A percentile compares a stretch with the other conserved stretches of the same genome.
Evolutionary conservation across 2,329 filamentous ascomycete genomes (phyloP).

Genomic region (Emericellopsis cladophorae): DNA sequence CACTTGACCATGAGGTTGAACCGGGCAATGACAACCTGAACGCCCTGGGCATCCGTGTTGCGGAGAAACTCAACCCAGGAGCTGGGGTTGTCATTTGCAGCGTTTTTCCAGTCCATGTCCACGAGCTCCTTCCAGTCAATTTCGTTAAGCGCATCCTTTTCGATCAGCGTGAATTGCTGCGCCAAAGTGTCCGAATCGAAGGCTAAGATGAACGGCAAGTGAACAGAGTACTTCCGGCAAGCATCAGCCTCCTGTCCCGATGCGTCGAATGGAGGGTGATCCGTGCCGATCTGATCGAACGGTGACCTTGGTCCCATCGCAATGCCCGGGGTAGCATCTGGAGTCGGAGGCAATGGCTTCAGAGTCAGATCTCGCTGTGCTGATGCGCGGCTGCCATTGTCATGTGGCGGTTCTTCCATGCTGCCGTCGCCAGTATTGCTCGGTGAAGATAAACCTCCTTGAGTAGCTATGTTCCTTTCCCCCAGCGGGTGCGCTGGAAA

Average conservation of each 20-base stretch:
- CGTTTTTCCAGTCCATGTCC: slow-evolving; percentile 70
- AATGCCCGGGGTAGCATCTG: slow-evolving; percentile 29
- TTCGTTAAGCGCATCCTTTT: slow-evolving; percentile 75
- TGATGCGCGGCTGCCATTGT: too few relatives aligned
- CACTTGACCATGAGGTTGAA: slow-evolving; percentile 87
- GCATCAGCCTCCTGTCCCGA: neutral
- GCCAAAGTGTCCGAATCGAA: slow-evolving; percentile 70
- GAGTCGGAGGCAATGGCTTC: slow-evolving; percentile 35
- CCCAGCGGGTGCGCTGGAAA: slow-evolving; percentile 22
- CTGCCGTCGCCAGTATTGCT: neutral
- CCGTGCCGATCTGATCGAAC: neutral
- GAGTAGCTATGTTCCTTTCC: slow-evolving; percentile 3
- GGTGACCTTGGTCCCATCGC: neutral
- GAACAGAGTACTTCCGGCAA: slow-evolving; percentile 33
- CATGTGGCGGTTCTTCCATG: neutral
- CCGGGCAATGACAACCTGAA: slow-evolving; percentile 73
- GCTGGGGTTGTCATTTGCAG: slow-evolving; percentile 47
- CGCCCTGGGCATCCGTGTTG: slow-evolving; percentile 57
- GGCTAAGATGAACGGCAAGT: slow-evolving; percentile 69
- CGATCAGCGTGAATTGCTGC: slow-evolving; percentile 74
- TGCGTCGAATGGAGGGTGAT: neutral
- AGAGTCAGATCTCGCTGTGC: neutral
- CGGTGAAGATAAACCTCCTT: neutral
- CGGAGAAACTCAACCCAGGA: slow-evolving; percentile 77
- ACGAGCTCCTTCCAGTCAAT: slow-evolving; percentile 83